Evolutionary conservation across 495 filamentous ascomycete species (phyloP).

Genomic region (Penicillium diatomitis): DNA sequence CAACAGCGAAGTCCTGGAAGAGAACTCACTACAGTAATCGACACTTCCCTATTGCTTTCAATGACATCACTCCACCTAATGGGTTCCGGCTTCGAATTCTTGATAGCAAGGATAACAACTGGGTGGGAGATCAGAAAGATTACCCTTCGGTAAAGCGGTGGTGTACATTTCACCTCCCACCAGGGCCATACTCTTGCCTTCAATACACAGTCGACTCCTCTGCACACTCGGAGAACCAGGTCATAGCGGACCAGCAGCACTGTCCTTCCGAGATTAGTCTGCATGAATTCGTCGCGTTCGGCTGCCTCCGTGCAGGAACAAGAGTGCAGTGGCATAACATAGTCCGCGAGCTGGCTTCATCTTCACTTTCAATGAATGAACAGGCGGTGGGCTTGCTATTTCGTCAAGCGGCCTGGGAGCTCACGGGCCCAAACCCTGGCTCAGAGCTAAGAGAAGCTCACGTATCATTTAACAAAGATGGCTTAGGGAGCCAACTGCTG

Average conservation of each 20-base stretch:
- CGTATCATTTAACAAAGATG: background rate
- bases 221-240: slow-evolving; percentile 17
- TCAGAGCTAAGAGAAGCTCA: slow-evolving; percentile 2
- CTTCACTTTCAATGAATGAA: slow-evolving; percentile 1
- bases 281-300: slow-evolving; percentile 42
- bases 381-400: background rate
- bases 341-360: background rate
- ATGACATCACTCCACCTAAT: slow-evolving; percentile 9
- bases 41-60: slow-evolving; percentile 14
- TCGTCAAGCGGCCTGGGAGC: slow-evolving; percentile 1
- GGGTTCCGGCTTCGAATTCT: slow-evolving; percentile 8
- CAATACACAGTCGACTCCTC: slow-evolving; percentile 9
- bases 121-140: slow-evolving; percentile 5
- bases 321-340: slow-evolving; percentile 41
- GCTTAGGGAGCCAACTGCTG: background rate
- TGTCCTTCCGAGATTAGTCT: slow-evolving; percentile 33
- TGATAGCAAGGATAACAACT: slow-evolving; percentile 7
- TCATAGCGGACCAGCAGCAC: slow-evolving; percentile 33
- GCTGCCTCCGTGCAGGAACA: slow-evolving; percentile 34
- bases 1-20: slow-evolving; percentile 32
- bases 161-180: slow-evolving; percentile 6
- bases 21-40: slow-evolving; percentile 26
- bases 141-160: slow-evolving; percentile 4
- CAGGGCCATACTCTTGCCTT: slow-evolving; percentile 3
- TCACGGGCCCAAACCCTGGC: background rate